Conservation (phyloP, 805 yeast species). For the Metschnikowia lachancei region DNA sequence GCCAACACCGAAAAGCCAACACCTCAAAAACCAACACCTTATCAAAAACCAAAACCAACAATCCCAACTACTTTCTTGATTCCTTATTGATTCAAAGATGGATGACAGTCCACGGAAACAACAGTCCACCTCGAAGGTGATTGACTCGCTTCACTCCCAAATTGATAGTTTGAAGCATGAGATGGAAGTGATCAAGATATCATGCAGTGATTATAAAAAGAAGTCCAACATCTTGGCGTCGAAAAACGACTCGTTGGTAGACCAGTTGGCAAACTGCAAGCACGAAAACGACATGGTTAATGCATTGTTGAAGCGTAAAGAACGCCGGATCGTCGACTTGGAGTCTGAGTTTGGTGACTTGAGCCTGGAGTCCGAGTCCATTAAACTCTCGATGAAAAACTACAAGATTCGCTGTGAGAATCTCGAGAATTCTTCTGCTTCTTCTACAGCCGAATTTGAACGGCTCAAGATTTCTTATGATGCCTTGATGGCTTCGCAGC, state of each 20-base stretch:
- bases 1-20: too few species aligned
- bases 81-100: conserved; percentile 9
- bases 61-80: too few species aligned
- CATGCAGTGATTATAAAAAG: conserved; percentile 50
- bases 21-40: not conserved
- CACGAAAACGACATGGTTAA: conserved; percentile 76
- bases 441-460: conserved; percentile 51
- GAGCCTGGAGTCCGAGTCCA: conserved; percentile 46
- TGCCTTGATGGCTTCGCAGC: conserved; percentile 50
- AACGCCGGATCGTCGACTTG: conserved; percentile 62
- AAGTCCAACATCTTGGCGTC: conserved; percentile 46
- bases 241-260: conserved; percentile 54
- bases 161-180: conserved; percentile 47
- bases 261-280: conserved; percentile 65
- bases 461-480: conserved; percentile 59
- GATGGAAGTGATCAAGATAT: conserved; percentile 36
- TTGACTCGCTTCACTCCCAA: conserved; percentile 53
- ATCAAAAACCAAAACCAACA: not conserved
- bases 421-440: conserved; percentile 45
- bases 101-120: conserved; percentile 23
- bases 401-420: conserved; percentile 49
- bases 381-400: conserved; percentile 48
- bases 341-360: conserved; percentile 56
- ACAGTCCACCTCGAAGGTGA: conserved; percentile 35
- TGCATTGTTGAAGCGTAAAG: conserved; percentile 66